Percentiles rank a stretch among this genome's conserved stretches.
phyloP scores from a whole-genome alignment of 768 basidiomycete genomes.

The Hericium coralloides region DNA sequence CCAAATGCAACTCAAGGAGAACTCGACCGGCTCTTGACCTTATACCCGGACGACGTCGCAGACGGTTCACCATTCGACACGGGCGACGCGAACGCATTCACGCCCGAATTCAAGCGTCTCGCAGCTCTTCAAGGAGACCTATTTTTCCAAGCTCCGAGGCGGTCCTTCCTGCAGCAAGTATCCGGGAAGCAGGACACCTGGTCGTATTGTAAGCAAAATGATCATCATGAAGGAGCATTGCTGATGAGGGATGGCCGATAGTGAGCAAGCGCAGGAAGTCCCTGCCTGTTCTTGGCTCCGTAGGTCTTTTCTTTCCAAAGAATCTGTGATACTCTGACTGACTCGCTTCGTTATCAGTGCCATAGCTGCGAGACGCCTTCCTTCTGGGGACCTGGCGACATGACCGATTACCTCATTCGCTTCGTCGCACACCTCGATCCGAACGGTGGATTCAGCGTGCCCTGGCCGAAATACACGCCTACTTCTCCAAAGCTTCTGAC shows the following conservation, averaged over 20 bases:
- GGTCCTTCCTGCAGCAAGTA: not conserved
- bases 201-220: slow-evolving; percentile 7
- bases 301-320: slow-evolving; percentile 1
- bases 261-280: not conserved
- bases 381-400: slow-evolving; percentile 6
- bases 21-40: not conserved
- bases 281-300: not conserved
- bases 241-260: not conserved
- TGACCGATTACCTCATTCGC: slow-evolving; percentile 17
- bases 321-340: not conserved
- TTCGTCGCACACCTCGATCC: slow-evolving; percentile 19
- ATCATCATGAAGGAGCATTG: not conserved
- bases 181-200: not conserved
- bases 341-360: not conserved
- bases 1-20: not conserved
- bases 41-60: not conserved
- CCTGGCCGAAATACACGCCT: slow-evolving; percentile 17
- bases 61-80: slow-evolving; percentile 4
- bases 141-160: not conserved
- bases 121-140: slow-evolving; percentile 21
- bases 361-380: slow-evolving; percentile 6
- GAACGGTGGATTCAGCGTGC: slow-evolving; percentile 6
- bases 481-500: slow-evolving; percentile 13
- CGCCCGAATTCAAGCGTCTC: slow-evolving; percentile 21
- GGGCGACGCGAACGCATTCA: not conserved